These are phyloP conservation scores for Monosporascus ibericus DNA, from an alignment of 2,329 filamentous ascomycete genomes.

Conservation along the genomic window DNA sequence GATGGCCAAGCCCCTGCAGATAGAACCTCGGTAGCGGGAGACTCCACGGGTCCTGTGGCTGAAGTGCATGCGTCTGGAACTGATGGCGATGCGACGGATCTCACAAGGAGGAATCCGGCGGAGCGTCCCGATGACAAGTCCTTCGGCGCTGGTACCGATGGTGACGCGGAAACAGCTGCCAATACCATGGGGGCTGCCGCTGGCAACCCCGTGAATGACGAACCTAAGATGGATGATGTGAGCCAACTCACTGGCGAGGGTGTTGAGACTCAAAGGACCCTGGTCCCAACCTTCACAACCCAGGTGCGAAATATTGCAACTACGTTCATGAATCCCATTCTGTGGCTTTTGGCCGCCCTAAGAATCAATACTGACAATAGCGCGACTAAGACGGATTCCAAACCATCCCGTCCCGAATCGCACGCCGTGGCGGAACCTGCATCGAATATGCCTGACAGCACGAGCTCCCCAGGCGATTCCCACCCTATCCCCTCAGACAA, in stretches of 20 bases:
- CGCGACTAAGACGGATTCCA: constrained; percentile 10
- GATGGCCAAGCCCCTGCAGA: background rate
- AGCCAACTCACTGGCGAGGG: constrained; percentile 2
- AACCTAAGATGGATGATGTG: constrained; percentile 2
- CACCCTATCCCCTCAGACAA: background rate
- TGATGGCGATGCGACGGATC: background rate
- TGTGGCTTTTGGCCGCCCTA: constrained; percentile 13
- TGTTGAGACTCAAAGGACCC: background rate
- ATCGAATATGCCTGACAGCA: background rate
- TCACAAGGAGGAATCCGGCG: background rate
- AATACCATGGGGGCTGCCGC: background rate
- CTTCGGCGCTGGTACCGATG: background rate
- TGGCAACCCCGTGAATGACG: background rate
- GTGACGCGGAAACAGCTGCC: background rate
- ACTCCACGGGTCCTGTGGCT: background rate
- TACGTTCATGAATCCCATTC: constrained; percentile 7
- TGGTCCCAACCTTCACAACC: constrained; percentile 10
- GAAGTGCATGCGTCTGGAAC: background rate
- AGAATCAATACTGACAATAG: constrained; percentile 15
- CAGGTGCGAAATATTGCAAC: constrained; percentile 19
- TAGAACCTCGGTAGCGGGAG: background rate
- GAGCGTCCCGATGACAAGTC: background rate
- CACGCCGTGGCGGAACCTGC: constrained; percentile 1
- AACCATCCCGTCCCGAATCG: constrained; percentile 1
- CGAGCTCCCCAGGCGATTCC: background rate